Percentiles rank a stretch among this genome's conserved stretches.
Conservation (phyloP, 1,284 basidiomycete genomes). For the Leccinum subspadiceum region DNA sequence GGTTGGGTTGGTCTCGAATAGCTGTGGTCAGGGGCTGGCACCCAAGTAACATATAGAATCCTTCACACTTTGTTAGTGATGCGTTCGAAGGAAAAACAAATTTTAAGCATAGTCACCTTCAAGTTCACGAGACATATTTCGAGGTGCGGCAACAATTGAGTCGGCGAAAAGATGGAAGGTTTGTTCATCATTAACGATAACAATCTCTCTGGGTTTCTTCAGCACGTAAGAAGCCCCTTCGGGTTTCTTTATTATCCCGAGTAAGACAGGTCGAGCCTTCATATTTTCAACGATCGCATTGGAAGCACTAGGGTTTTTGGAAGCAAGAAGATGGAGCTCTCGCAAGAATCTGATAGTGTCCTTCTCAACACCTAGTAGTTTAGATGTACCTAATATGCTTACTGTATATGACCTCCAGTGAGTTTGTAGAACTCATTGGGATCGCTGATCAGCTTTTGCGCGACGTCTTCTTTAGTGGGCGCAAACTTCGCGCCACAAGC, state of each 20-base stretch:
- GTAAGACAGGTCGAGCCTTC: not conserved
- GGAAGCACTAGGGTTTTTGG: not conserved
- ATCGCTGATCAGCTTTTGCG: slow-evolving; percentile 39
- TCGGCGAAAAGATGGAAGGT: slow-evolving; percentile 9
- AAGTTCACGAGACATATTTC: slow-evolving; percentile 6
- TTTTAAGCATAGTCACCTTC: not conserved
- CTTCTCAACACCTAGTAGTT: not conserved
- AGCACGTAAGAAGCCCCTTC: not conserved
- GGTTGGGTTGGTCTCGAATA: too few relatives aligned
- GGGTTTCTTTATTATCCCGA: not conserved
- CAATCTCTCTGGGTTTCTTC: slow-evolving; percentile 2
- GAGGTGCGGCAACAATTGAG: slow-evolving; percentile 5
- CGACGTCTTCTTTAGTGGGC: slow-evolving; percentile 79
- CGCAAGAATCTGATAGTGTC: not conserved
- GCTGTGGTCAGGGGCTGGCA: too few relatives aligned
- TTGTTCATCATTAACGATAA: slow-evolving; percentile 8
- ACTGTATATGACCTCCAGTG: not conserved
- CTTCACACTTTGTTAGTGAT: not conserved
- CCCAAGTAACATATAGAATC: not conserved
- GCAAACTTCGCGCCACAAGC: slow-evolving; percentile 50
- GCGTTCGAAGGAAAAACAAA: not conserved
- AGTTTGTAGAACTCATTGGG: not conserved
- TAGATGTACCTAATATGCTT: not conserved
- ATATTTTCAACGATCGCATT: slow-evolving; percentile 1
- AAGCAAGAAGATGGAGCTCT: not conserved